phyloP scores from a whole-genome alignment of 345 rosid genomes.

The Abelmoschus esculentus region DNA sequence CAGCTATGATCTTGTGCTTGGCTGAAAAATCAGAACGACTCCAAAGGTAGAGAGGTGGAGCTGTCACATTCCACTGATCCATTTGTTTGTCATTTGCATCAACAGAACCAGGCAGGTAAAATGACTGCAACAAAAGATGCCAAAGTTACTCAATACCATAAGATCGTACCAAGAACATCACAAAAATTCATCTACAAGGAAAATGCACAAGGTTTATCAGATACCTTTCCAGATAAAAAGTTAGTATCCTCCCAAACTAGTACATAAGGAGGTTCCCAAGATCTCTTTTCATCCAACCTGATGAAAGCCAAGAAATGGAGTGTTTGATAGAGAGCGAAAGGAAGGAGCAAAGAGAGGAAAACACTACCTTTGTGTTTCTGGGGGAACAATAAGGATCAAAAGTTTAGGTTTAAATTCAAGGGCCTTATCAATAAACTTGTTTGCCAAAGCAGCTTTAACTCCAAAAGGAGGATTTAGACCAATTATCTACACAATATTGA shows the following conservation, averaged over 20 bases:
- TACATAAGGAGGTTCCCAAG: slow-evolving; percentile 34
- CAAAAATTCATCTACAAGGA: background rate
- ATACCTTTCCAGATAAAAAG: slow-evolving; percentile 76
- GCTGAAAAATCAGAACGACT: slow-evolving; percentile 58
- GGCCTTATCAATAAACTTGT: slow-evolving; percentile 71
- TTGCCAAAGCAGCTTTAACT: slow-evolving; percentile 60
- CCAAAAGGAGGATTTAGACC: slow-evolving; percentile 99
- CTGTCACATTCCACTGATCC: slow-evolving; percentile 61
- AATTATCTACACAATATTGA: slow-evolving; percentile 51
- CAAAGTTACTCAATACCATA: slow-evolving; percentile 9
- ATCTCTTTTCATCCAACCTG: slow-evolving; percentile 69
- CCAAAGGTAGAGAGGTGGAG: slow-evolving; percentile 83
- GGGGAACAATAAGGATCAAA: slow-evolving; percentile 81
- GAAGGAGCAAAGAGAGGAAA: slow-evolving; percentile 3
- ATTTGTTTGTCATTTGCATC: slow-evolving; percentile 58
- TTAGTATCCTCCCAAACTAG: slow-evolving; percentile 69
- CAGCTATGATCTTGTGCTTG: slow-evolving; percentile 54
- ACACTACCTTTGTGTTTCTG: slow-evolving; percentile 66
- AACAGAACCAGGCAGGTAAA: slow-evolving; percentile 85
- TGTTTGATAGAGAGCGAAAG: background rate
- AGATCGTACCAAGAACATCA: background rate
- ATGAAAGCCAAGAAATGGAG: slow-evolving; percentile 1
- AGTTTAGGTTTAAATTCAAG: slow-evolving; percentile 88
- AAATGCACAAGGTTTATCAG: background rate
- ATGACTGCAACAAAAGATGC: slow-evolving; percentile 54